Conservation (phyloP, 768 basidiomycete genomes). For the Lactarius akahatsu region DNA sequence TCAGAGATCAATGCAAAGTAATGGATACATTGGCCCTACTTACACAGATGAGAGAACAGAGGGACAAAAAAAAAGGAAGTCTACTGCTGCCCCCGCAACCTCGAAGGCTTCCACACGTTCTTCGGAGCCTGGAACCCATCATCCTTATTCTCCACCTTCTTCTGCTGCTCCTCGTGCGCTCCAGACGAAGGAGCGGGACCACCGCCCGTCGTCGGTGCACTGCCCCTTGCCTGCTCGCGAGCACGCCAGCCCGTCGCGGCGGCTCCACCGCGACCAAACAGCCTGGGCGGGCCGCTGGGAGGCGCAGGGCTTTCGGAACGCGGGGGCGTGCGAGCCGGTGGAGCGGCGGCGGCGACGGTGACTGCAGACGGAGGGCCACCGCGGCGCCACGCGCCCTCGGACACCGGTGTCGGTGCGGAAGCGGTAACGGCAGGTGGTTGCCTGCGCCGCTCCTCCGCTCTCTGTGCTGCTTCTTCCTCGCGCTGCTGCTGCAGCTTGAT, state of each 20-base stretch:
- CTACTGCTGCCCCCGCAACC: constrained; percentile 27
- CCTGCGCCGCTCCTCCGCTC: constrained; percentile 38
- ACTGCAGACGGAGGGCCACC: constrained; percentile 15
- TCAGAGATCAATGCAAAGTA: not conserved
- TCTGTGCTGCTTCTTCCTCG: constrained; percentile 54
- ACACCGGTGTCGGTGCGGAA: constrained; percentile 33
- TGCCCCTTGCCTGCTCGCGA: constrained; percentile 48
- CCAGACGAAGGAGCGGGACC: constrained; percentile 35
- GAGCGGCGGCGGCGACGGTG: constrained; percentile 31
- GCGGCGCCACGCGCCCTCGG: constrained; percentile 35
- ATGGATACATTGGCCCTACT: constrained; percentile 1
- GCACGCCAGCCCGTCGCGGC: constrained; percentile 57
- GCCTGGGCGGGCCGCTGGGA: constrained; percentile 33
- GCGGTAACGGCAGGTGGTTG: constrained; percentile 38
- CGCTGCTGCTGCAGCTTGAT: constrained; percentile 60
- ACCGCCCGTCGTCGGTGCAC: constrained; percentile 37
- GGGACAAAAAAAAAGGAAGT: not conserved
- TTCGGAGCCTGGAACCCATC: constrained; percentile 74
- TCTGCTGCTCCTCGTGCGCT: constrained; percentile 24
- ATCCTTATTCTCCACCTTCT: constrained; percentile 48
- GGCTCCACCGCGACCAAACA: constrained; percentile 31
- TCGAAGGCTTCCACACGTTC: constrained; percentile 38
- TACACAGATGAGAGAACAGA: not conserved
- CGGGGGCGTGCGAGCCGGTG: constrained; percentile 38
- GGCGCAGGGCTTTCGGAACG: constrained; percentile 56